A percentile compares a stretch with the other conserved stretches of the same genome.
phyloP scores from a whole-genome alignment of 495 filamentous ascomycete species.

The Friedmanniomyces endolithicus region DNA sequence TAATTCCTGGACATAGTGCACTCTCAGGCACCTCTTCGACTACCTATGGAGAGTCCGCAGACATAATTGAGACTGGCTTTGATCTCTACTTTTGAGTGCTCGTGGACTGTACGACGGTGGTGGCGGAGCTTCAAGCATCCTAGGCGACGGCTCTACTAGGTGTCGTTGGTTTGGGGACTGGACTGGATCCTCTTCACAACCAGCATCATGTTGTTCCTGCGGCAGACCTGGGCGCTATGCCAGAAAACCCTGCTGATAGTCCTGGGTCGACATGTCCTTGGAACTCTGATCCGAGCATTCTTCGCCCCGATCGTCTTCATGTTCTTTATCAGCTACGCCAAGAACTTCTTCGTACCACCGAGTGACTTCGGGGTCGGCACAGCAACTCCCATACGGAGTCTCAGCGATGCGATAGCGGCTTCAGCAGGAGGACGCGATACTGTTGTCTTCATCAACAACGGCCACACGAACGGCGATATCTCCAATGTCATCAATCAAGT shows the following conservation, averaged over 20 bases:
- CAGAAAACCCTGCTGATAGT: slow-evolving; percentile 63
- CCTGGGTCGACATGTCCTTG: slow-evolving; percentile 47
- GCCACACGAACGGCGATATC: slow-evolving; percentile 56
- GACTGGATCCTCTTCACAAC: not conserved
- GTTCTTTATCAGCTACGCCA: slow-evolving; percentile 25
- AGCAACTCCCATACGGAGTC: slow-evolving; percentile 43
- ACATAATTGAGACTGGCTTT: too few species aligned
- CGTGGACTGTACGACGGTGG: too few species aligned
- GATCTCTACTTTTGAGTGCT: too few species aligned
- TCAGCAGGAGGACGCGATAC: slow-evolving; percentile 40
- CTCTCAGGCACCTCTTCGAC: too few species aligned
- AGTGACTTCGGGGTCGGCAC: slow-evolving; percentile 51
- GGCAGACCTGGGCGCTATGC: slow-evolving; percentile 61
- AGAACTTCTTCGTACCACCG: slow-evolving; percentile 32
- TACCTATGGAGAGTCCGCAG: too few species aligned
- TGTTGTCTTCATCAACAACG: slow-evolving; percentile 72
- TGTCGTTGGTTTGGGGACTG: too few species aligned
- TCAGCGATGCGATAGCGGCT: slow-evolving; percentile 45
- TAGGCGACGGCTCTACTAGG: too few species aligned
- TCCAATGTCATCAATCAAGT: slow-evolving; percentile 54
- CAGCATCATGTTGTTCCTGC: slow-evolving; percentile 41
- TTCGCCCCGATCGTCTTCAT: slow-evolving; percentile 59
- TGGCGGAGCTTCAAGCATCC: too few species aligned
- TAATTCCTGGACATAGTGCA: too few species aligned
- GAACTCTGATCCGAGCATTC: slow-evolving; percentile 56